Percentiles rank a stretch among this genome's conserved stretches.
phyloP scores from a whole-genome alignment of 2,329 filamentous ascomycete species.

The Penicillium concentricum region DNA sequence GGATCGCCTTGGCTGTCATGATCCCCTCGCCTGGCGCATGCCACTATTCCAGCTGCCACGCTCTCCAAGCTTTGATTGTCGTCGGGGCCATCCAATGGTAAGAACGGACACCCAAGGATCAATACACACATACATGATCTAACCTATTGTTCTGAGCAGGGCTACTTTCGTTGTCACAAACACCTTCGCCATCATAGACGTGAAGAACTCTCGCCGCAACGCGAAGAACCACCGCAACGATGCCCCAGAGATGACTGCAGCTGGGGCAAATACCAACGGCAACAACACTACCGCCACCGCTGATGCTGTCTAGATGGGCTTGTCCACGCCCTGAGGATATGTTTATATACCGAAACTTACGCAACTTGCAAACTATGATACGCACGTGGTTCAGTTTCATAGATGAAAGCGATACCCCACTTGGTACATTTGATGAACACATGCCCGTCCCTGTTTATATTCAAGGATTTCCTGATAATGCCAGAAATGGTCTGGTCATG shows the following conservation, averaged over 20 bases:
- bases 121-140: neutral
- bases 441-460: neutral
- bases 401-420: conserved; percentile 3
- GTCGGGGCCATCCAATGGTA: conserved; percentile 24
- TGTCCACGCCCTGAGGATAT: neutral
- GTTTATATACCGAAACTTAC: neutral
- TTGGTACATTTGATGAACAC: conserved; percentile 3
- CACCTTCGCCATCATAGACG: conserved; percentile 20
- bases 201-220: conserved; percentile 20
- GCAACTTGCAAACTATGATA: neutral
- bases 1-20: conserved; percentile 23
- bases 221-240: conserved; percentile 5
- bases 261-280: neutral
- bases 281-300: neutral
- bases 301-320: conserved; percentile 1
- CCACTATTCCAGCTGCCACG: conserved; percentile 20
- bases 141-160: conserved; percentile 6
- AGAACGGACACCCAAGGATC: neutral
- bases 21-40: conserved; percentile 20
- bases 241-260: neutral
- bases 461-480: neutral
- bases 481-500: neutral
- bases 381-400: neutral
- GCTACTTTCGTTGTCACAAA: conserved; percentile 25
- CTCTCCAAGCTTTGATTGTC: conserved; percentile 21